Conservation (phyloP, 2,329 filamentous ascomycete species). For the Cercospora sojina region DNA sequence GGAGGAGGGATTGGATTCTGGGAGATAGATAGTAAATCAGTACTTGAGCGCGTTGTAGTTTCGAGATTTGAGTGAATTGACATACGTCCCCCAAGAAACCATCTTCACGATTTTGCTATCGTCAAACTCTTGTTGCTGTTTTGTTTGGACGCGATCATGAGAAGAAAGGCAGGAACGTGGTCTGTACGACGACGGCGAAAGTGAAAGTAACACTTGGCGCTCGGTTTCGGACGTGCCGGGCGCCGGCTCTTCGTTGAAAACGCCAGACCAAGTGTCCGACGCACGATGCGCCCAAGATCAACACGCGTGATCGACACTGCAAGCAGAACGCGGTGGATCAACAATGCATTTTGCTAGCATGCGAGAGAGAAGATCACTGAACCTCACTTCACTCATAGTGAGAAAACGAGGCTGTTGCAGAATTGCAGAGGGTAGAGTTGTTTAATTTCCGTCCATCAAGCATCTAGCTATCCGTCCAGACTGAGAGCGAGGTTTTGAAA, state of each 20-base stretch:
- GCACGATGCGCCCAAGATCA: not conserved
- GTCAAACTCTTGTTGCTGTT: not conserved
- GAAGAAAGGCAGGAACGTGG: not conserved
- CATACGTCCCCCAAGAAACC: constrained; percentile 22
- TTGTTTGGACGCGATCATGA: not conserved
- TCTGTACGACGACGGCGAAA: not conserved
- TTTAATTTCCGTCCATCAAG: constrained; percentile 18
- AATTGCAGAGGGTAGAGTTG: constrained; percentile 21
- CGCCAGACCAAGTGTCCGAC: not conserved
- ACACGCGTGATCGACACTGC: constrained; percentile 6
- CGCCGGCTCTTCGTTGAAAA: not conserved
- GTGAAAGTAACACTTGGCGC: constrained; percentile 1
- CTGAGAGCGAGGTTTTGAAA: constrained; percentile 10
- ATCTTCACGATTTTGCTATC: not conserved
- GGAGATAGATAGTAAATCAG: not conserved
- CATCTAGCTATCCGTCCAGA: constrained; percentile 21
- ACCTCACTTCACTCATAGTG: not conserved
- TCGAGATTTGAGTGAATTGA: not conserved
- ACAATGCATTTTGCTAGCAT: constrained; percentile 2
- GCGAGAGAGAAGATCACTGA: not conserved
- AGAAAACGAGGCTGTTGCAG: not conserved
- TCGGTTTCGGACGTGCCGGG: not conserved
- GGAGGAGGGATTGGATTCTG: constrained; percentile 48
- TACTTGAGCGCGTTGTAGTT: not conserved
- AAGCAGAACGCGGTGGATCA: not conserved